Conservation (phyloP, 2,329 filamentous ascomycete species). For the Penicillium sp. region DNA sequence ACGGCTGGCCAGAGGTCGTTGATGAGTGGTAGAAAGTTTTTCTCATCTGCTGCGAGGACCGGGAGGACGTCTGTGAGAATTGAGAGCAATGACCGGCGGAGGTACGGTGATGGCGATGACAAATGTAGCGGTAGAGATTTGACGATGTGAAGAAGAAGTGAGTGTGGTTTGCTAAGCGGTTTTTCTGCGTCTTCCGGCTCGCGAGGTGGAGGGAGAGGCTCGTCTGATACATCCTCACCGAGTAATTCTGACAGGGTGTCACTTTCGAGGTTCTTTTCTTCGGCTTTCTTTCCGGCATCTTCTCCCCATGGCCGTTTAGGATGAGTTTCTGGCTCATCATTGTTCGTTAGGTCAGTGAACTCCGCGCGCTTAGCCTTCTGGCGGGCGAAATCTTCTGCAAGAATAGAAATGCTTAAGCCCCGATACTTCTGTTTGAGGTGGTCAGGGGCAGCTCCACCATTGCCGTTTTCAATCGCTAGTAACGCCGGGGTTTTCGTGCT, state of each 20-base stretch:
- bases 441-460: constrained; percentile 28
- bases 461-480: constrained; percentile 49
- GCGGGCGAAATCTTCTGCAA: constrained; percentile 40
- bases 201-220: constrained; percentile 40
- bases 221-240: constrained; percentile 40
- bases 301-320: constrained; percentile 40
- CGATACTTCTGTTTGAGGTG: constrained; percentile 38
- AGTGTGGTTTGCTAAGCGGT: constrained; percentile 76
- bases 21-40: constrained; percentile 84
- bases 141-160: constrained; percentile 80
- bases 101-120: constrained; percentile 77
- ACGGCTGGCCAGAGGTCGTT: constrained; percentile 91
- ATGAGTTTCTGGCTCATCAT: constrained; percentile 33
- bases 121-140: constrained; percentile 88
- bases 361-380: constrained; percentile 39
- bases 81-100: constrained; percentile 78
- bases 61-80: constrained; percentile 75
- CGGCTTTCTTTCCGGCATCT: constrained; percentile 30
- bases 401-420: constrained; percentile 36
- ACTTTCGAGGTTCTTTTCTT: constrained; percentile 21
- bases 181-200: constrained; percentile 62
- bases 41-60: constrained; percentile 75
- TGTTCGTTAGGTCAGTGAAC: constrained; percentile 27
- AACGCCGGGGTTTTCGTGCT: constrained; percentile 64
- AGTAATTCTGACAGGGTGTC: constrained; percentile 42